Evolutionary conservation across 345 rosid species (phyloP), one percentile per base, ranked within the genome.

Genomic region (Tarenaya hassleriana): DNA sequence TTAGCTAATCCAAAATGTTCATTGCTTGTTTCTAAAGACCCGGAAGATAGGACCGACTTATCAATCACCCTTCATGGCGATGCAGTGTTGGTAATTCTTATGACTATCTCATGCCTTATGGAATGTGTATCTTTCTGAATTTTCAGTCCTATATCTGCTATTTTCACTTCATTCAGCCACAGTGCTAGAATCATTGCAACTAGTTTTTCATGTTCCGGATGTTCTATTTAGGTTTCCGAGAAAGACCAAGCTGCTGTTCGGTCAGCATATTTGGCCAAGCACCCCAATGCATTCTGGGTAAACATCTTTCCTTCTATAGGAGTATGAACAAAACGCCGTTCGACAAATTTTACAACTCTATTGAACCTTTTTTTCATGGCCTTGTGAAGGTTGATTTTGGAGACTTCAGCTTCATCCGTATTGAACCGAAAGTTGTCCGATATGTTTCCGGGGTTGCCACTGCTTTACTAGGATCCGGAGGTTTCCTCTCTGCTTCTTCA

Each of bases 201-300:
- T 40, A 34, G 55, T 13, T 33, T 46, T 29, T 8, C n/a, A 45
- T 2, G 13, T 34, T 54, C 31, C 52, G 16, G 18, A 19, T 70
- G 54, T 31, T 55, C 50, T 33, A 18, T 64, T 7, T 53, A 92
- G 98, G 88, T 92, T 27, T 35, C 83, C 38, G 88, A 76, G 27
- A 65, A 78, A 55, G 94, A 88, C 46, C 65, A 19, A 47, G 75
- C 75, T 62, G 73, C 90, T 31, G 47, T 70, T 61, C 89, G 94
- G 59, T 61, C 84, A 68, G 75, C 86, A 33, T 91, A 87, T 76
- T 61, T 91, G 62, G 80, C 88, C 51, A 91, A 75, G 75, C 96
- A 87, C 71, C 95, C 98, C 5, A 83, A 66, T 63, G 96, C 98
- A 44, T 84, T 91, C 43, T 82, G 98, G 98, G 98, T 91, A 87